Evolutionary conservation across 1,139 yeast species (phyloP).

Genomic region (Wickerhamomyces sp.): DNA sequence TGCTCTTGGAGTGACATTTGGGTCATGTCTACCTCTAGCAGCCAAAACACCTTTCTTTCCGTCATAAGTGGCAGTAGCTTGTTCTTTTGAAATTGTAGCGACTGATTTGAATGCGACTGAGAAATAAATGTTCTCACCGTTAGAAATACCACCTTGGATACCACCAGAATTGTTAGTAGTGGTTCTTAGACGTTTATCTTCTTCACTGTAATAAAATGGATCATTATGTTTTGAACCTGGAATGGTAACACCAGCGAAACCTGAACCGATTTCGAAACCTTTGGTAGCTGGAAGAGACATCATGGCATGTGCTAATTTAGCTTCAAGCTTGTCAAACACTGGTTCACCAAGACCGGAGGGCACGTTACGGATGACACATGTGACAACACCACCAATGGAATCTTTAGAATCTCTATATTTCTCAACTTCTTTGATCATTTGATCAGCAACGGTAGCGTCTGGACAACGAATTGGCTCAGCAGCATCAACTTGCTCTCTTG

Average conservation of each 20-base stretch:
- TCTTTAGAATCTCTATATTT: constrained; percentile 82
- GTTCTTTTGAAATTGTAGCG: constrained; percentile 94
- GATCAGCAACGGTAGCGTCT: constrained; percentile 60
- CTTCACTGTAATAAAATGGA: constrained; percentile 60
- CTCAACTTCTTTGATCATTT: constrained; percentile 85
- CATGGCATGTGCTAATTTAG: constrained; percentile 95
- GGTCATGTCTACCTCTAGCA: constrained; percentile 98
- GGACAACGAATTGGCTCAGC: constrained; percentile 95
- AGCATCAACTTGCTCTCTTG: constrained; percentile 84
- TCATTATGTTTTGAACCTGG: constrained; percentile 96
- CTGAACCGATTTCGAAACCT: constrained; percentile 97
- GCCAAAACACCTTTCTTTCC: constrained; percentile 85
- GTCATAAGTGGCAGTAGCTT: constrained; percentile 79
- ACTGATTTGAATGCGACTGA: constrained; percentile 97
- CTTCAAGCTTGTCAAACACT: constrained; percentile 93
- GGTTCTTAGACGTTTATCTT: constrained; percentile 63
- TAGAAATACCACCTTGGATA: constrained; percentile 95
- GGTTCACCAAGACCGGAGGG: constrained; percentile 98
- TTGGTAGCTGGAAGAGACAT: constrained; percentile 94
- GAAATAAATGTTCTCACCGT: constrained; percentile 93
- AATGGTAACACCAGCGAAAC: constrained; percentile 81
- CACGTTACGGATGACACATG: constrained; percentile 91
- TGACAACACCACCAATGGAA: constrained; percentile 96
- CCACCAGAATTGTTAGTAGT: constrained; percentile 94
- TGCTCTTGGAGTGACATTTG: constrained; percentile 97